Conservation (phyloP, 768 basidiomycete species). For the Tephrocybe sp. region DNA sequence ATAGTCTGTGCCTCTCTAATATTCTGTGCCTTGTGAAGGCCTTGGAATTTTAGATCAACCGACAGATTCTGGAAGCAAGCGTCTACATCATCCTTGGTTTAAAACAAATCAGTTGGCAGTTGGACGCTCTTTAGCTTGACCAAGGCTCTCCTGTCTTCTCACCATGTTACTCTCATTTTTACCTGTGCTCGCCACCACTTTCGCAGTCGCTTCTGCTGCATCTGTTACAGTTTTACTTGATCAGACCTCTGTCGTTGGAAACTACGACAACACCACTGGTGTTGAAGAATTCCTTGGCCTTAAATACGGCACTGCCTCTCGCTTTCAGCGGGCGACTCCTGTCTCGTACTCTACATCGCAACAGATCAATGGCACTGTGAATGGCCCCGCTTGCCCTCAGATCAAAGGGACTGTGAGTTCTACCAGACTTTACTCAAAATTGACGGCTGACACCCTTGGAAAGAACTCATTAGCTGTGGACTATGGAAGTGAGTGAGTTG, state of each 20-base stretch:
- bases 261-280: conserved; percentile 16
- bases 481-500: conserved; percentile 14
- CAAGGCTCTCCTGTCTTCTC: neutral
- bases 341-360: conserved; percentile 6
- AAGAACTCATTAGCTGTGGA: conserved; percentile 20
- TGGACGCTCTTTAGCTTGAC: neutral
- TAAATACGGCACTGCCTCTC: conserved; percentile 16
- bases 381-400: conserved; percentile 18
- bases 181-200: conserved; percentile 4
- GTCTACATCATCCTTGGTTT: too few species aligned
- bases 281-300: conserved; percentile 20
- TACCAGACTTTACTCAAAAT: neutral
- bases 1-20: neutral
- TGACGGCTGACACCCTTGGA: neutral
- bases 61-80: neutral
- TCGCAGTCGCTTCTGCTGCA: conserved; percentile 12
- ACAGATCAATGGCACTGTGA: conserved; percentile 10
- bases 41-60: neutral
- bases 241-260: conserved; percentile 12
- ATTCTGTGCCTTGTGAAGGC: neutral
- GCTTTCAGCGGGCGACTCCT: conserved; percentile 17
- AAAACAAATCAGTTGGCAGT: too few species aligned
- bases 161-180: conserved; percentile 14
- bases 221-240: conserved; percentile 13
- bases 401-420: conserved; percentile 18